Conservation (phyloP, 768 basidiomycete genomes). For the Panaeolus papilionaceus region DNA sequence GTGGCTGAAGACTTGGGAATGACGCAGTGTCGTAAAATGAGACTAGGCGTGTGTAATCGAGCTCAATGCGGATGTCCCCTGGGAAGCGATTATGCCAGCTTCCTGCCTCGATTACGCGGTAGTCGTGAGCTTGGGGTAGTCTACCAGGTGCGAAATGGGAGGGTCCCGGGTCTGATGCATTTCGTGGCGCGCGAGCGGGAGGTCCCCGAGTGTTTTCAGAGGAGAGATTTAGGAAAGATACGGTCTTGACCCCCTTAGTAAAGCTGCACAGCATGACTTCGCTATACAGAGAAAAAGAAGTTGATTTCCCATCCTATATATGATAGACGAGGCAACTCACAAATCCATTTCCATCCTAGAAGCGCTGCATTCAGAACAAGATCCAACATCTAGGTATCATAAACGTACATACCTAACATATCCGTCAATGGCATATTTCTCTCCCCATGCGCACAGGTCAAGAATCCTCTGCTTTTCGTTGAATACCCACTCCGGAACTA, state of each 20-base stretch:
- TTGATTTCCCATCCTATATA: background rate
- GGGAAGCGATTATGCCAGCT: slow-evolving; percentile 49
- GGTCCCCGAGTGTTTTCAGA: slow-evolving; percentile 14
- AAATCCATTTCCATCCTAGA: slow-evolving; percentile 57
- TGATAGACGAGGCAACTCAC: slow-evolving; percentile 33
- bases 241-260: slow-evolving; percentile 41
- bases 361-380: background rate
- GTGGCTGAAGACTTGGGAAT: slow-evolving; percentile 41
- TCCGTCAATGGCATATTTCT: slow-evolving; percentile 46
- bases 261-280: slow-evolving; percentile 59
- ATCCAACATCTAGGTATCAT: background rate
- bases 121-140: slow-evolving; percentile 9
- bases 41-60: slow-evolving; percentile 47
- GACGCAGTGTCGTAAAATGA: slow-evolving; percentile 50
- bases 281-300: slow-evolving; percentile 29
- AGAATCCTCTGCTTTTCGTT: slow-evolving; percentile 43
- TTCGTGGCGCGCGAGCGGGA: background rate
- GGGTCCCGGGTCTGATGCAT: background rate
- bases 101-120: slow-evolving; percentile 39
- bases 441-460: slow-evolving; percentile 51
- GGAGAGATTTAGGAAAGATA: slow-evolving; percentile 45
- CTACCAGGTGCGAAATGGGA: background rate
- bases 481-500: slow-evolving; percentile 28
- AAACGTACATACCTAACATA: slow-evolving; percentile 46
- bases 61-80: slow-evolving; percentile 48